phyloP scores from a whole-genome alignment of 306 rosid species.

The Hippophae gyantsensis region DNA sequence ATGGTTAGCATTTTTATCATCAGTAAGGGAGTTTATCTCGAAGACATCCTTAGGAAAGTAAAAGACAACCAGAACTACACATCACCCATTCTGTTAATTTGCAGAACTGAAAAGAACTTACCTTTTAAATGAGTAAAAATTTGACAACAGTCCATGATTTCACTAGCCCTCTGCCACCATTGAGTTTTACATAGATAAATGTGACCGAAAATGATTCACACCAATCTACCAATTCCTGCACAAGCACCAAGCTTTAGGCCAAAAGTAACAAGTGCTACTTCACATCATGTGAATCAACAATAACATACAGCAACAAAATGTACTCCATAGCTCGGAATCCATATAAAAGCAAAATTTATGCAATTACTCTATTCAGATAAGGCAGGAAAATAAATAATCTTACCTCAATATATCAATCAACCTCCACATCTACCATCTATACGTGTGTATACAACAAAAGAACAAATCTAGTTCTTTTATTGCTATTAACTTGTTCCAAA shows the following conservation, averaged over 20 bases:
- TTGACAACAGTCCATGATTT: slow-evolving; percentile 58
- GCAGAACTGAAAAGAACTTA: slow-evolving; percentile 14
- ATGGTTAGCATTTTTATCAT: too few species aligned
- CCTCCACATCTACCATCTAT: too few species aligned
- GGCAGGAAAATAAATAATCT: too few species aligned
- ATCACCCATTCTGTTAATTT: background rate
- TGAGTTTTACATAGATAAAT: slow-evolving; percentile 36
- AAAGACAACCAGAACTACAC: too few species aligned
- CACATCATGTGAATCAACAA: slow-evolving; percentile 1
- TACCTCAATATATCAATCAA: too few species aligned
- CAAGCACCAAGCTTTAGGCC: slow-evolving; percentile 31
- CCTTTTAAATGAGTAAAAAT: slow-evolving; percentile 41
- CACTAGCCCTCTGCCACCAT: slow-evolving; percentile 69
- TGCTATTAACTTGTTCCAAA: too few species aligned
- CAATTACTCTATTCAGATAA: background rate
- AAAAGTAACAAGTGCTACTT: slow-evolving; percentile 7
- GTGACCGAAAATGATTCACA: slow-evolving; percentile 25
- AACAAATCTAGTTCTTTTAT: too few species aligned
- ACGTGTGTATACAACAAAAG: too few species aligned
- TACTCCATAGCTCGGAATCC: background rate
- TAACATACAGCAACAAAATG: background rate
- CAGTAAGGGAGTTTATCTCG: background rate
- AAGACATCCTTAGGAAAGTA: background rate
- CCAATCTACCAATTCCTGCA: slow-evolving; percentile 17
- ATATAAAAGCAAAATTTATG: background rate